phyloP scores from a whole-genome alignment of 345 rosid species.

The Turnera subulata region DNA sequence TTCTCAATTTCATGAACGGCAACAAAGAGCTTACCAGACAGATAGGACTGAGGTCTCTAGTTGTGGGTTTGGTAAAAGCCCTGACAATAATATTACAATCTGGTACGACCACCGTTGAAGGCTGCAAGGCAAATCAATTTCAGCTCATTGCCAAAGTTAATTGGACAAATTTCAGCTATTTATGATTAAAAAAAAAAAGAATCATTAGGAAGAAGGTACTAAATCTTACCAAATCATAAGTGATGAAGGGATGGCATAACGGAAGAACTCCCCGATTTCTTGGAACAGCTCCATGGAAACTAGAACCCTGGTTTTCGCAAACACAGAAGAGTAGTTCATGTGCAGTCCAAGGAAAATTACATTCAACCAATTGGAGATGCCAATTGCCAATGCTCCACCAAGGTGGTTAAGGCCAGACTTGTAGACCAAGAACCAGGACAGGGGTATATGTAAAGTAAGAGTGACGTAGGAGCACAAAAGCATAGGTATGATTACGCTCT shows the following conservation, averaged over 20 bases:
- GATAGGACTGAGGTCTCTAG: conserved; percentile 29
- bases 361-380: conserved; percentile 27
- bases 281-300: conserved; percentile 15
- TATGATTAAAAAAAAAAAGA: too few relatives aligned
- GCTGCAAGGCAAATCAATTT: conserved; percentile 13
- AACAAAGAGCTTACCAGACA: conserved; percentile 8
- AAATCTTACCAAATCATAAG: conserved; percentile 26
- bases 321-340: conserved; percentile 12
- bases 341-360: conserved; percentile 14
- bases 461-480: conserved; percentile 10
- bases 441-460: conserved; percentile 20
- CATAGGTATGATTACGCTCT: conserved; percentile 20
- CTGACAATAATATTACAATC: too few relatives aligned
- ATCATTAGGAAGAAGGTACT: too few relatives aligned
- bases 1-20: neutral
- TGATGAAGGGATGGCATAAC: conserved; percentile 22
- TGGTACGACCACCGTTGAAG: conserved; percentile 28
- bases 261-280: conserved; percentile 24
- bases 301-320: conserved; percentile 19
- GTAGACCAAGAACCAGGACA: conserved; percentile 22
- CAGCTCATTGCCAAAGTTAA: too few relatives aligned
- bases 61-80: too few relatives aligned
- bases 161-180: too few relatives aligned
- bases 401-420: conserved; percentile 11
- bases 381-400: conserved; percentile 23